Evolutionary conservation across 2,329 filamentous ascomycete genomes (phyloP).

Genomic region (Aspergillus novofumigatus): DNA sequence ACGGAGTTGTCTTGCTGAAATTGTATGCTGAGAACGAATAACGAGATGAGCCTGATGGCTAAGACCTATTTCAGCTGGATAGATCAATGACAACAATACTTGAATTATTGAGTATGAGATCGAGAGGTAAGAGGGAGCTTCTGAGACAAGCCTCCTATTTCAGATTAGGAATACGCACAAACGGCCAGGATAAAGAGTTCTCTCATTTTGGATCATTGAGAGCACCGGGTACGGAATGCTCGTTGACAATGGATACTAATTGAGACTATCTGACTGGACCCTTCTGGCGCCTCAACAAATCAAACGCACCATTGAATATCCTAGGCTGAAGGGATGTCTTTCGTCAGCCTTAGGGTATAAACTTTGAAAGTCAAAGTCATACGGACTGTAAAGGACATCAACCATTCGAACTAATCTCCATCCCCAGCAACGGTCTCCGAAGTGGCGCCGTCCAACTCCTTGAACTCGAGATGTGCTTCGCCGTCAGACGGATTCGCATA

Average conservation of each 20-base stretch:
- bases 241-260: too few relatives aligned
- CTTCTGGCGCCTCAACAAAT: too few relatives aligned
- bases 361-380: too few relatives aligned
- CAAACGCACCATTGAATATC: too few relatives aligned
- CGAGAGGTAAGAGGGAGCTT: neutral
- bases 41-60: neutral
- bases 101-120: neutral
- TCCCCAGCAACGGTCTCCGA: neutral
- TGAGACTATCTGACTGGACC: too few relatives aligned
- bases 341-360: too few relatives aligned
- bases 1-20: neutral
- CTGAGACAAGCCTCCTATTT: neutral
- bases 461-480: constrained; percentile 33
- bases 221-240: neutral
- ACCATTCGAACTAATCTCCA: neutral
- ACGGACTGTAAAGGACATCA: too few relatives aligned
- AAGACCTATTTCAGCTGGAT: neutral
- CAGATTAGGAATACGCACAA: neutral
- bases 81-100: neutral
- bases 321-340: too few relatives aligned
- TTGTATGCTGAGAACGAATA: neutral
- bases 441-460: constrained; percentile 10
- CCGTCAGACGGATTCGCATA: constrained; percentile 42
- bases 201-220: neutral
- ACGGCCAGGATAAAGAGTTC: neutral